Evolutionary conservation across 495 filamentous ascomycete genomes (phyloP), one percentile per base, ranked within the genome.

Genomic region (Penicillium paradoxum): DNA sequence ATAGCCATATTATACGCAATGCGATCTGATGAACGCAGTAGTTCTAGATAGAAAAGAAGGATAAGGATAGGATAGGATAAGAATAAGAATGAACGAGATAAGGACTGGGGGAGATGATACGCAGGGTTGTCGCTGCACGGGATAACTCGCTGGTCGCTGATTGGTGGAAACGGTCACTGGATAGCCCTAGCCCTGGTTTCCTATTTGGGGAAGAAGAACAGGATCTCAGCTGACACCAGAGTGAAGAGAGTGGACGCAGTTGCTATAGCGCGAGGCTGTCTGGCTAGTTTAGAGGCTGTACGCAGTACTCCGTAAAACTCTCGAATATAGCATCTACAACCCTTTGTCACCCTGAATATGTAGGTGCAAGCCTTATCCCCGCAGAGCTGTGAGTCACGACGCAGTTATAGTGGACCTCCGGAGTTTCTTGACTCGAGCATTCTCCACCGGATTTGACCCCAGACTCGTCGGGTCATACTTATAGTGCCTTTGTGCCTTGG

Each of bases 1-100:
- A 74, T 73, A 18, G 74, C 72, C 73, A 75, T 75, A 14, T 30
- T 59, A 59, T 27, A 49, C 5, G 27, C 36, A 34, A 45, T 21
- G 19, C 10, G 10, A 29, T 45, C 27, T 25, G 14, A 22, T 13
- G 21, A 34, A 24, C n/a, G 7, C 24, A 32, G 30, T 29, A 18
- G 18, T 25, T 29, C 18, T 51, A 56, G 50, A 21, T 27, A 32
- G 46, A 17, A 22, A 15, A 54, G n/a, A 49, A 39, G 27, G 27
- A 19, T 42, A 50, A 32, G 42, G 46, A 51, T 55, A 50, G 42
- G 32, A 54, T 30, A 39, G 40, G 48, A 50, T 29, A 24, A 39
- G 40, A 44, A 49, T 25, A 21, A 32, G 10, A 7, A 17, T 15
- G 24, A 22, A 32, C 45, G 41, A 62, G 58, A 67, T 64, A 65